These are phyloP conservation scores for Colletotrichum orbiculare DNA, from an alignment of 2,329 filamentous ascomycete genomes.

Conservation along the genomic window DNA sequence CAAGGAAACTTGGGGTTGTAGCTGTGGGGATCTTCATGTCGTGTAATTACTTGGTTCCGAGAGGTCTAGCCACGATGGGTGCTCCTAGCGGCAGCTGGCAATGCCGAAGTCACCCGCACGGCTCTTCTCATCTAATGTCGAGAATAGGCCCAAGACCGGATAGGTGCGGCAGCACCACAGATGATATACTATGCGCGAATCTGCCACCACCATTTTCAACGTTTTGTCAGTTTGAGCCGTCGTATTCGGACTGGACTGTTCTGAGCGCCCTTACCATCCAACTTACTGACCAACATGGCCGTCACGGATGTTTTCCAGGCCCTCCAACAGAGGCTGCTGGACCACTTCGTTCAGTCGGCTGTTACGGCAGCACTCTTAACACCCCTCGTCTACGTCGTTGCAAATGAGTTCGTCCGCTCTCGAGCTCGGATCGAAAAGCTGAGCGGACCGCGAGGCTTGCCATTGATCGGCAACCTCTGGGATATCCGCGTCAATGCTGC, in stretches of 20 bases:
- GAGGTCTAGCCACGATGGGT: neutral
- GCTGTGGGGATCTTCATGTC: neutral
- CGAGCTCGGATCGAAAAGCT: constrained; percentile 57
- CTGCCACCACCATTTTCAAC: neutral
- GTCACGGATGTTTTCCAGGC: constrained; percentile 40
- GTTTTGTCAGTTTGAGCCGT: neutral
- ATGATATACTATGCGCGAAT: too few relatives aligned
- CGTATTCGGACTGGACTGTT: too few relatives aligned
- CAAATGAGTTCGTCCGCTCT: constrained; percentile 60
- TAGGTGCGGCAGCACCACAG: constrained; percentile 4
- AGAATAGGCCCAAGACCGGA: neutral
- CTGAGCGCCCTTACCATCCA: neutral
- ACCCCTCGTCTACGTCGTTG: constrained; percentile 56
- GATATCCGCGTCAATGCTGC: constrained; percentile 66
- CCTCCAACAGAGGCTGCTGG: constrained; percentile 36
- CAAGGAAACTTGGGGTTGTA: constrained; percentile 22
- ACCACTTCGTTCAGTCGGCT: constrained; percentile 40
- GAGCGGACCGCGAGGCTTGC: constrained; percentile 60
- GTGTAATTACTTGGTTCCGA: constrained; percentile 11
- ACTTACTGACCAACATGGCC: constrained; percentile 40
- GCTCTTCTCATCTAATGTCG: neutral
- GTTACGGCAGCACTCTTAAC: constrained; percentile 30
- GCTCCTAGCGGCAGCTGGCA: neutral
- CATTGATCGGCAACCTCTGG: constrained; percentile 65
- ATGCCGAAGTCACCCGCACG: constrained; percentile 20